phyloP scores from a whole-genome alignment of 1,139 yeast genomes.

The Hyphopichia khmerensis region DNA sequence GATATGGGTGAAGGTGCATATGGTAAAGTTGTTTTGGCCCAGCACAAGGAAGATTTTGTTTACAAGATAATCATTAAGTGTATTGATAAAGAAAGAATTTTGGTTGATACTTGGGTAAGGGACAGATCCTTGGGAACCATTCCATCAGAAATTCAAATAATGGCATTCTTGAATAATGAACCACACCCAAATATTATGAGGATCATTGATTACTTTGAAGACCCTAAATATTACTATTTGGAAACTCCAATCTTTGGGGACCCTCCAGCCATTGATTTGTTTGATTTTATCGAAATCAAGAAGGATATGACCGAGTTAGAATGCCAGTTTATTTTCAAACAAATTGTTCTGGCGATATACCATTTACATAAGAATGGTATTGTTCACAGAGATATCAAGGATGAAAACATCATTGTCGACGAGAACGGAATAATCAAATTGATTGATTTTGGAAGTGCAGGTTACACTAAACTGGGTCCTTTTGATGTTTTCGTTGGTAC shows the following conservation, averaged over 20 bases:
- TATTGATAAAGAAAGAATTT: constrained; percentile 85
- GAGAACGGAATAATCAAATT: constrained; percentile 72
- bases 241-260: constrained; percentile 89
- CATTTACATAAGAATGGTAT: constrained; percentile 85
- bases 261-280: constrained; percentile 88
- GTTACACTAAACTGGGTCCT: constrained; percentile 86
- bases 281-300: constrained; percentile 85
- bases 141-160: constrained; percentile 90
- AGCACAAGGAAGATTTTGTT: constrained; percentile 58
- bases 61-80: constrained; percentile 81
- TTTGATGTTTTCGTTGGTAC: constrained; percentile 98
- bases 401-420: constrained; percentile 89
- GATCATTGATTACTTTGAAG: constrained; percentile 88
- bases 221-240: constrained; percentile 79
- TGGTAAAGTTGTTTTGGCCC: constrained; percentile 85
- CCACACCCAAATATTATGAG: constrained; percentile 88
- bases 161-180: constrained; percentile 70
- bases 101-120: constrained; percentile 96
- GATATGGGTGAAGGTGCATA: constrained; percentile 96
- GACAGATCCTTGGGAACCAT: constrained; percentile 89
- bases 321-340: constrained; percentile 74
- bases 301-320: constrained; percentile 76
- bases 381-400: constrained; percentile 93
- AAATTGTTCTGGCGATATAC: constrained; percentile 71
- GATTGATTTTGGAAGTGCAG: constrained; percentile 95